Evolutionary conservation across 2,329 filamentous ascomycete genomes (phyloP).

Genomic region (Ustulina deusta): DNA sequence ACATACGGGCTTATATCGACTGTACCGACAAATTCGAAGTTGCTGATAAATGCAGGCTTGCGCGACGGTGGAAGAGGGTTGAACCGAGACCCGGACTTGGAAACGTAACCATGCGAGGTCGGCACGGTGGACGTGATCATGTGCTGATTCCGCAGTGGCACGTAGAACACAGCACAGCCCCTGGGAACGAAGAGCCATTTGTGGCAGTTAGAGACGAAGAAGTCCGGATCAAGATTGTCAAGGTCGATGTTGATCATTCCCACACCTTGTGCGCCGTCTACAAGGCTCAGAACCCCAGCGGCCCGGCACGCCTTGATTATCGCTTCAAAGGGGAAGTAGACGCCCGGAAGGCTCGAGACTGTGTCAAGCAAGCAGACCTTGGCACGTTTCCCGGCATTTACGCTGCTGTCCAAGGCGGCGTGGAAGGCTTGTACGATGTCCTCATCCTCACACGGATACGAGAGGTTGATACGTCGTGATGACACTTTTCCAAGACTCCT

Average conservation of each 20-base stretch:
- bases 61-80: slow-evolving; percentile 58
- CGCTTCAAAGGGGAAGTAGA: slow-evolving; percentile 81
- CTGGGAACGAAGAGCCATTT: slow-evolving; percentile 91
- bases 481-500: slow-evolving; percentile 62
- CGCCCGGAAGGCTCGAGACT: slow-evolving; percentile 81
- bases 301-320: slow-evolving; percentile 74
- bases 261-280: slow-evolving; percentile 88
- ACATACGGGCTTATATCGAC: slow-evolving; percentile 78
- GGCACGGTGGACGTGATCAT: slow-evolving; percentile 80
- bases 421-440: slow-evolving; percentile 73
- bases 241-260: slow-evolving; percentile 83
- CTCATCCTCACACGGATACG: slow-evolving; percentile 77
- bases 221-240: slow-evolving; percentile 77
- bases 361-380: slow-evolving; percentile 82
- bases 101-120: slow-evolving; percentile 82
- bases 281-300: slow-evolving; percentile 75
- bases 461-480: slow-evolving; percentile 67
- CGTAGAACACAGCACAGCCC: slow-evolving; percentile 83
- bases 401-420: slow-evolving; percentile 65
- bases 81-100: slow-evolving; percentile 53
- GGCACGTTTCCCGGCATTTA: slow-evolving; percentile 69
- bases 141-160: slow-evolving; percentile 79
- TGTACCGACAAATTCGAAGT: slow-evolving; percentile 84
- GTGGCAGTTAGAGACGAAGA: slow-evolving; percentile 87
- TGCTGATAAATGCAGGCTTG: slow-evolving; percentile 72